phyloP scores from a whole-genome alignment of 805 yeast species.

The Clavispora santaluciae region DNA sequence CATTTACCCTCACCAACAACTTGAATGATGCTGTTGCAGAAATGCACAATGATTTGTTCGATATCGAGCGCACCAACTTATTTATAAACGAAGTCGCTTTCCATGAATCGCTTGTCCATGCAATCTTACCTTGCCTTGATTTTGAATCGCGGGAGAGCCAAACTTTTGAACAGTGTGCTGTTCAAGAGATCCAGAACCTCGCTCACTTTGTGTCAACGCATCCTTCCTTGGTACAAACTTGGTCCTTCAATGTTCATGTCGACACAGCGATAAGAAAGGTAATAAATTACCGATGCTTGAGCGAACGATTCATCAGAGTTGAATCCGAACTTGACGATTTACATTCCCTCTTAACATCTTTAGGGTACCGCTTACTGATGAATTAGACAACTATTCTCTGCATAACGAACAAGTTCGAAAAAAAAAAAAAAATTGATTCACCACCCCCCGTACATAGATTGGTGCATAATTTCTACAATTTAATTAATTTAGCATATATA shows the following conservation, averaged over 20 bases:
- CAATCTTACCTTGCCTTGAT: background rate
- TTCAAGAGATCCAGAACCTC: background rate
- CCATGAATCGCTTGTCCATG: constrained; percentile 1
- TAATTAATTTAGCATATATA: too few species aligned
- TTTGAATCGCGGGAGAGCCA: background rate
- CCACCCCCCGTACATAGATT: too few species aligned
- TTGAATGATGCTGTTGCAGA: constrained; percentile 4
- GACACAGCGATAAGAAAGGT: constrained; percentile 13
- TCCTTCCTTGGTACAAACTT: background rate
- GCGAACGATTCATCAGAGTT: background rate
- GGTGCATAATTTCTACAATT: too few species aligned
- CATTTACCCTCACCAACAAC: constrained; percentile 1
- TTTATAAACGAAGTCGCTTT: constrained; percentile 10
- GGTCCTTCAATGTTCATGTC: constrained; percentile 12
- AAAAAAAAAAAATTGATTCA: too few species aligned
- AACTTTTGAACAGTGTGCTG: background rate
- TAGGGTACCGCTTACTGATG: background rate
- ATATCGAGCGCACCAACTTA: constrained; percentile 11
- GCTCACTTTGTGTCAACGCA: background rate
- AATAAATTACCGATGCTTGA: background rate
- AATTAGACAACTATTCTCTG: background rate
- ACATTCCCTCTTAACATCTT: background rate
- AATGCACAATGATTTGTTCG: constrained; percentile 3
- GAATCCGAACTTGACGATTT: background rate
- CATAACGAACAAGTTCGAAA: background rate